Percentiles rank a stretch among this genome's conserved stretches.
phyloP scores from a whole-genome alignment of 352 stramenopile species.

The Phytopythium cucurbitacearum region DNA sequence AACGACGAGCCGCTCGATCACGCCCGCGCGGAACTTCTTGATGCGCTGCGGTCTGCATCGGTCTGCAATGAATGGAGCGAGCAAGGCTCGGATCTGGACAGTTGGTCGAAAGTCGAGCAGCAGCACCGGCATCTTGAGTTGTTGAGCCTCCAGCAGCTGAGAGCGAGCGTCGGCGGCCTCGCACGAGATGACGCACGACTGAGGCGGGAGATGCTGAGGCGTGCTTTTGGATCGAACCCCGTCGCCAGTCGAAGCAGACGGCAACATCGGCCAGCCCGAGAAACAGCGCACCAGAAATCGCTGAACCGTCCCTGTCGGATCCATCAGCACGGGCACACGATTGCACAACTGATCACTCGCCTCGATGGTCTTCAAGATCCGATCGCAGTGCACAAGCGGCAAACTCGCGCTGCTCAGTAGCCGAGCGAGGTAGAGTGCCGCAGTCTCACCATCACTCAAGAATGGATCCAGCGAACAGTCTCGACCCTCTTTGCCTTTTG shows the following conservation, averaged over 20 bases:
- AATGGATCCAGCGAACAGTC: no score
- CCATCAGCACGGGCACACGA: constrained; percentile 38
- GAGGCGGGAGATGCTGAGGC: constrained; percentile 7
- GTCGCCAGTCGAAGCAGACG: constrained; percentile 17
- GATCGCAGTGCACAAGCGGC: constrained; percentile 19
- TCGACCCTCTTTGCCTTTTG: no score
- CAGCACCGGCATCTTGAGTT: constrained; percentile 20
- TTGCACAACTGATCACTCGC: constrained; percentile 27
- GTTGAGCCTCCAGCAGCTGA: constrained; percentile 27
- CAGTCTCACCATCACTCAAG: no score
- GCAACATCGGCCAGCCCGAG: constrained; percentile 17
- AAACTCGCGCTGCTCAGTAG: constrained; percentile 40
- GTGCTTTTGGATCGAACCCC: constrained; percentile 11
- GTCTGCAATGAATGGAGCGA: neutral
- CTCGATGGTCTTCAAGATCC: constrained; percentile 10
- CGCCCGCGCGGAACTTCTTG: neutral
- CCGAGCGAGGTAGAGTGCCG: neutral
- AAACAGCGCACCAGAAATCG: constrained; percentile 46
- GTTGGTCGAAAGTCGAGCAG: constrained; percentile 29
- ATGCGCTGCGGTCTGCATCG: neutral
- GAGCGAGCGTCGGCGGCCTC: constrained; percentile 17
- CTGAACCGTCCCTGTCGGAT: constrained; percentile 34
- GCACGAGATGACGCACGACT: constrained; percentile 26
- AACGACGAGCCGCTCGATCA: neutral
- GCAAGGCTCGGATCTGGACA: neutral